These are phyloP conservation scores for Penicillium sp. DNA, from an alignment of 2,329 filamentous ascomycete species.

Conservation along the genomic window DNA sequence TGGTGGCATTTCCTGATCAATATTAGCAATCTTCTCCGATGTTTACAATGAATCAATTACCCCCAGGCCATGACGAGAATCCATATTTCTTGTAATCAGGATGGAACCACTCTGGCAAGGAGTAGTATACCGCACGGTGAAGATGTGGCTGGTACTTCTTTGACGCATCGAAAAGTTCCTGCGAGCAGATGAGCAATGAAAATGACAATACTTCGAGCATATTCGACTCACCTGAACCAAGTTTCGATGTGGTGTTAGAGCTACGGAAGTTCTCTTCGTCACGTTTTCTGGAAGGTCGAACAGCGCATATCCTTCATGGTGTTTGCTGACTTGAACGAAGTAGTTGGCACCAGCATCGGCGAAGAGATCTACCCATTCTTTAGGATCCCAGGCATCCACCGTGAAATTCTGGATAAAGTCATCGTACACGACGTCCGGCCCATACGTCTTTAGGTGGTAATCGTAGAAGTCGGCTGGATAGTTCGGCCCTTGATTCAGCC, in stretches of 20 bases:
- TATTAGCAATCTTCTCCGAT: background rate
- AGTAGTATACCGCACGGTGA: slow-evolving; percentile 44
- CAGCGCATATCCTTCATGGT: slow-evolving; percentile 46
- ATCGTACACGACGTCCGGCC: slow-evolving; percentile 51
- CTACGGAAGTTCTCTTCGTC: slow-evolving; percentile 40
- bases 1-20: slow-evolving; percentile 37
- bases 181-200: slow-evolving; percentile 6
- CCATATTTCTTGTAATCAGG: slow-evolving; percentile 42
- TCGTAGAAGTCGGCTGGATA: slow-evolving; percentile 44
- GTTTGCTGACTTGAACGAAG: slow-evolving; percentile 44
- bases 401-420: slow-evolving; percentile 54
- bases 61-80: slow-evolving; percentile 34
- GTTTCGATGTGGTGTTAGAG: slow-evolving; percentile 39
- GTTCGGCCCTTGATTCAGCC: slow-evolving; percentile 44
- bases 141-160: slow-evolving; percentile 42
- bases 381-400: slow-evolving; percentile 47
- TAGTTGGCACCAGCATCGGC: slow-evolving; percentile 49
- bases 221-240: slow-evolving; percentile 19
- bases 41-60: background rate
- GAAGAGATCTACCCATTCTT: slow-evolving; percentile 52
- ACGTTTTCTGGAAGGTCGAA: slow-evolving; percentile 42
- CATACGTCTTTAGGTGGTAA: slow-evolving; percentile 50
- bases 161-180: slow-evolving; percentile 44
- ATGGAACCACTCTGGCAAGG: slow-evolving; percentile 46
- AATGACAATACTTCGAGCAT: background rate